Evolutionary conservation across 345 rosid species (phyloP), one percentile per base, ranked within the genome.

Genomic region (Microcos paniculata): DNA sequence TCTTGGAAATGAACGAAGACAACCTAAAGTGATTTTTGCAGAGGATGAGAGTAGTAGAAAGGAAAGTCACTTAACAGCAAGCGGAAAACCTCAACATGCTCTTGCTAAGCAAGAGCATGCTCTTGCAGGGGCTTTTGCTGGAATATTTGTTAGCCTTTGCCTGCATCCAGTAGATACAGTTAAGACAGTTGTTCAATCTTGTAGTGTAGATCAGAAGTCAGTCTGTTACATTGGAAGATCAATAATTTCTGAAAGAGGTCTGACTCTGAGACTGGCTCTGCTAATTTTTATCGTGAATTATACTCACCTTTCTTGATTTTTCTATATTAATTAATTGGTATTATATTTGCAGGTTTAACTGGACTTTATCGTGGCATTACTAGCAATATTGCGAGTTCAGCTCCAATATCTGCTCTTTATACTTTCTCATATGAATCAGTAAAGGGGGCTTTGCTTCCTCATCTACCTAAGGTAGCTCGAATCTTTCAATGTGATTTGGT

Each of bases 341-440:
- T 78, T 61, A 42, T 75, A 26, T 77, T 70, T 78, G 65, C 86
- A 94, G 97, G 97, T 81, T 62, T 92, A 52, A 86, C 83, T 52
- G 95, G 97, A 73, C 90, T 92, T 52, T 94, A 94, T 82, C 88
- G 97, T 43, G 97, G 98, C 55, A 85, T 94, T 68, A 78, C 94
- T 63, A 89, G 94, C 84, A 94, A 90, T 77, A 85, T 92, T 87
- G 90, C 95, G 42, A 91, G 91, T 66, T 92, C 97, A 81, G 98
- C 95, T 86, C 98, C 98, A 52, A 88, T 90, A 69, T 94, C 98
- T 83, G 97, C 97, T 9, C 80, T 92, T 81, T 94, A 92, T 84
- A 86, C 91, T 72, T 94, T 88, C 82, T 91, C 97, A 0, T 94
- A 94, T 76, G 97, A 94, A 85, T 84, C 97, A 31, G 89, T 91